Percentiles rank a stretch among this genome's conserved stretches.
Conservation (phyloP, 1,139 yeast species). For the Saccharomycopsis hybrid region DNA sequence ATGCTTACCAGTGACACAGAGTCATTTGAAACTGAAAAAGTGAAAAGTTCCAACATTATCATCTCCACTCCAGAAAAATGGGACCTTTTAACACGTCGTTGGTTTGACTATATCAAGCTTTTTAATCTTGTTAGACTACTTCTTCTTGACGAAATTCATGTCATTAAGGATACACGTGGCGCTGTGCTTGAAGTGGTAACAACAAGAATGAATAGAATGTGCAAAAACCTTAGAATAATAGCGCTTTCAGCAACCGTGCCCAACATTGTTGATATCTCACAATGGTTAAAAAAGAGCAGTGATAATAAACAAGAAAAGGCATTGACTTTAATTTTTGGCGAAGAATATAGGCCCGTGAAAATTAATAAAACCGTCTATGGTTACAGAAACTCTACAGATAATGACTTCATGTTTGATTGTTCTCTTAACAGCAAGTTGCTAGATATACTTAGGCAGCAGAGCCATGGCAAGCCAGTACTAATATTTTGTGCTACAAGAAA, state of each 20-base stretch:
- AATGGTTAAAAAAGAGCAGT: slow-evolving; percentile 35
- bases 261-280: slow-evolving; percentile 42
- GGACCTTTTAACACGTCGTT: slow-evolving; percentile 46
- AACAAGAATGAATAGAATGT: slow-evolving; percentile 43
- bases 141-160: slow-evolving; percentile 47
- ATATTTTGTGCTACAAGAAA: slow-evolving; percentile 50
- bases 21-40: slow-evolving; percentile 35
- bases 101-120: slow-evolving; percentile 38
- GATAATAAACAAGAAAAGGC: slow-evolving; percentile 26
- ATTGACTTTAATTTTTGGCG: slow-evolving; percentile 36
- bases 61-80: slow-evolving; percentile 55
- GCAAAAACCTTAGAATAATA: slow-evolving; percentile 36
- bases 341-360: slow-evolving; percentile 40
- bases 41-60: slow-evolving; percentile 39
- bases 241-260: slow-evolving; percentile 53
- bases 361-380: slow-evolving; percentile 40
- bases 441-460: slow-evolving; percentile 34
- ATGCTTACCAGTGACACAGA: slow-evolving; percentile 45
- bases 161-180: slow-evolving; percentile 42
- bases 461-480: slow-evolving; percentile 38
- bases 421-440: slow-evolving; percentile 35
- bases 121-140: slow-evolving; percentile 36
- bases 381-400: slow-evolving; percentile 31
- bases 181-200: slow-evolving; percentile 46
- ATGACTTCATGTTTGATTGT: slow-evolving; percentile 41